phyloP scores from a whole-genome alignment of 768 basidiomycete species.

The Russula sp. region DNA sequence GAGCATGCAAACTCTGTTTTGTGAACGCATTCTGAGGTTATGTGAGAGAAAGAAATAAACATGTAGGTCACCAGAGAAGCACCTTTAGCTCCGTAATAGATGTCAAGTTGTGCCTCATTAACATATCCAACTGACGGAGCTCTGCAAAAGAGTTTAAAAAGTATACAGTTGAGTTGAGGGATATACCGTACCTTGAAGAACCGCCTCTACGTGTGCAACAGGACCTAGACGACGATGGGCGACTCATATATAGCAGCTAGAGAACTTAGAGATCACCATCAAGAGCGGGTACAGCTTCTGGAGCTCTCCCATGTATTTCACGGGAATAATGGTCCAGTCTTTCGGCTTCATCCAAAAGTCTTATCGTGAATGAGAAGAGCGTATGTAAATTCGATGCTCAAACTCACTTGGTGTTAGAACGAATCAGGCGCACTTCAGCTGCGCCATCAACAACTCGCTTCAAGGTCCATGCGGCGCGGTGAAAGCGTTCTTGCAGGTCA shows the following conservation, averaged over 20 bases:
- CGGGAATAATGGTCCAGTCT: conserved; percentile 7
- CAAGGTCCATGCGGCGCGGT: conserved; percentile 31
- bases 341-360: conserved; percentile 11
- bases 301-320: not conserved
- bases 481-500: conserved; percentile 48
- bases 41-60: conserved; percentile 2
- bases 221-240: conserved; percentile 32
- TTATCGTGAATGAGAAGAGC: not conserved
- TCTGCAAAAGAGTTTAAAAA: conserved; percentile 1
- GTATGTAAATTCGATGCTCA: not conserved
- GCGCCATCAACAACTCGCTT: conserved; percentile 14
- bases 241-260: not conserved
- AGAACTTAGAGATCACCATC: not conserved
- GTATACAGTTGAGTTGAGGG: not conserved
- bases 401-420: conserved; percentile 5
- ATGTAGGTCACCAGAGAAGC: not conserved
- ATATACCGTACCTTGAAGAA: conserved; percentile 45
- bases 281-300: not conserved
- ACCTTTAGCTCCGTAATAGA: conserved; percentile 16
- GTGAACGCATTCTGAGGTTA: conserved; percentile 60
- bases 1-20: conserved; percentile 51
- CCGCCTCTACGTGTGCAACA: conserved; percentile 41
- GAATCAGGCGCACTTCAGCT: not conserved
- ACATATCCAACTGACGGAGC: conserved; percentile 7
- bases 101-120: conserved; percentile 9